Evolutionary conservation across 2,329 filamentous ascomycete species (phyloP), one percentile per base, ranked within the genome.

Genomic region (Bipolaris zeicola): DNA sequence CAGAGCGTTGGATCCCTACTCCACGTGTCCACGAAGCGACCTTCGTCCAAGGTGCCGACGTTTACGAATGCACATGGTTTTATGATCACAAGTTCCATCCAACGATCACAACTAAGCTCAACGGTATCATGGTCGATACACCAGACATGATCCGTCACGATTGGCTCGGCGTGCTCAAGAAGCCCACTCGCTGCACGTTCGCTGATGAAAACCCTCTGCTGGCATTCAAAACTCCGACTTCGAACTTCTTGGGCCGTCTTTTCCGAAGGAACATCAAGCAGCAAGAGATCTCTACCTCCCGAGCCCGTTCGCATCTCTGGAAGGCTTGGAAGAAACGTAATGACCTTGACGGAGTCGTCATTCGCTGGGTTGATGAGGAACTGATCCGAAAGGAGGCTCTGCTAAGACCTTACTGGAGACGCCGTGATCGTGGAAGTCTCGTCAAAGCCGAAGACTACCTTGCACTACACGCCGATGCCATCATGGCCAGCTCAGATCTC

Each of bases 1-100:
- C 80, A 53, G 80, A 85, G 45, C 76, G 79, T 46, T 85, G 82
- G 81, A 84, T 85, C 50, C 82, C 83, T 6, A 81, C 82, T 58
- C 79, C 82, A 16, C 81, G 82, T 48, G 81, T 84, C 2, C 83
- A 79, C 3, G 80, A 83, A 66, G 83, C 82, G 4, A 83, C 80
- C 0, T 84, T 84, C 55, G 79, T 83, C 3, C 79, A 84, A 57
- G 81, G 78, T 6, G 71, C 80, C 6, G 79, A 84, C 59, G 79
- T 83, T 2, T 85, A 81, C 57, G 80, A 84, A 64, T 80, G 80
- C 52, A 77, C 77, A 2, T 77, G 76, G 76, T 61, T 75, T 1
- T 77, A 77, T 49, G 73, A 77, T 45, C 76, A 77, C 61, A 75
- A 76, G 47, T 77, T 72, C 14, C 75, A 77, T 56, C 75, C 75